Evolutionary conservation across 768 basidiomycete species (phyloP).

Genomic region (Infundibulicybe gibba): DNA sequence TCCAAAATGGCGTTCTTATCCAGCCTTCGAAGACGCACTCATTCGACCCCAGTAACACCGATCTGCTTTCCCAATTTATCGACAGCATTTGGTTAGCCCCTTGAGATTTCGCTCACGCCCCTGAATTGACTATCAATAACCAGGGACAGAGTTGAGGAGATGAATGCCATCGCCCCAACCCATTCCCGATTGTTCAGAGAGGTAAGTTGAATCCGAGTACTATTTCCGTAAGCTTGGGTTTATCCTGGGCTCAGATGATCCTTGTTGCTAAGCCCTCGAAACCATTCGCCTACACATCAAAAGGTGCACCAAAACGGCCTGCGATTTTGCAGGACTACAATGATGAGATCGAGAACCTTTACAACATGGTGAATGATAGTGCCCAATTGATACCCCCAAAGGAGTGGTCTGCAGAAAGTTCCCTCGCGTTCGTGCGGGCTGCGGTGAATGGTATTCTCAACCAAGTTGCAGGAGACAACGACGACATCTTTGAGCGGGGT

Average conservation of each 20-base stretch:
- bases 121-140: background rate
- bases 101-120: background rate
- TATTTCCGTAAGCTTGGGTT: background rate
- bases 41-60: slow-evolving; percentile 16
- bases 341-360: slow-evolving; percentile 33
- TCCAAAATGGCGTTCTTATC: slow-evolving; percentile 29
- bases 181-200: slow-evolving; percentile 41
- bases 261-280: slow-evolving; percentile 31
- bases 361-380: slow-evolving; percentile 24
- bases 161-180: slow-evolving; percentile 32
- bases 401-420: slow-evolving; percentile 18
- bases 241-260: slow-evolving; percentile 30
- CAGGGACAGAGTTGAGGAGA: slow-evolving; percentile 32
- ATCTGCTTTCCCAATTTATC: slow-evolving; percentile 12
- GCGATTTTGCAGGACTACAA: slow-evolving; percentile 32
- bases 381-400: slow-evolving; percentile 19
- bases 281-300: slow-evolving; percentile 40
- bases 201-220: slow-evolving; percentile 11
- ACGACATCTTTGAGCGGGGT: slow-evolving; percentile 32
- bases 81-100: slow-evolving; percentile 18
- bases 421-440: slow-evolving; percentile 24
- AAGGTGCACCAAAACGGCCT: slow-evolving; percentile 33
- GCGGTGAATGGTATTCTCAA: slow-evolving; percentile 26
- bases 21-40: slow-evolving; percentile 17
- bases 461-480: slow-evolving; percentile 17